Evolutionary conservation across 2,329 filamentous ascomycete species (phyloP).

Genomic region (Aspergillus quadrilineatus): DNA sequence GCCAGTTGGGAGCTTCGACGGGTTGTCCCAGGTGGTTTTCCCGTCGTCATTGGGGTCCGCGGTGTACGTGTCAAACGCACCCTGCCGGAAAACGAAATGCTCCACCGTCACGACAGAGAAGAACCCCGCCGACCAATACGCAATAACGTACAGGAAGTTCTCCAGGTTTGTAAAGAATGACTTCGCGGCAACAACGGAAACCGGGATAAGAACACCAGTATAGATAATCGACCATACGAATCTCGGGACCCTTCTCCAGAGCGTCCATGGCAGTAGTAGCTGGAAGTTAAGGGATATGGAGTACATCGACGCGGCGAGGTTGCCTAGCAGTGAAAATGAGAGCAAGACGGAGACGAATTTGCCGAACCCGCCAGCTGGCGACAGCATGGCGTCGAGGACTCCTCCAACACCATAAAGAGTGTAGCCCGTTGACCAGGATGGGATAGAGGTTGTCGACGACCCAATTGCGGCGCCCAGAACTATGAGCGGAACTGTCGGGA

Average conservation of each 20-base stretch:
- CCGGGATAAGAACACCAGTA: slow-evolving; percentile 7
- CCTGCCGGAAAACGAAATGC: slow-evolving; percentile 4
- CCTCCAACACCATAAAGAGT: slow-evolving; percentile 7
- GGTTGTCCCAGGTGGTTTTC: background rate
- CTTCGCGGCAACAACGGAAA: slow-evolving; percentile 1
- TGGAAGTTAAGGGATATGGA: slow-evolving; percentile 11
- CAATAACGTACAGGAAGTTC: slow-evolving; percentile 13
- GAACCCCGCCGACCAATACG: slow-evolving; percentile 12
- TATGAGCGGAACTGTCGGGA: slow-evolving; percentile 13
- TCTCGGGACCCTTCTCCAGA: slow-evolving; percentile 7
- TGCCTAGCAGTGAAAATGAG: slow-evolving; percentile 8
- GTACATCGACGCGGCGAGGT: slow-evolving; percentile 13
- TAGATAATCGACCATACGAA: slow-evolving; percentile 9
- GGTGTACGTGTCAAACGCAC: background rate
- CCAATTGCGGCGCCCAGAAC: slow-evolving; percentile 12
- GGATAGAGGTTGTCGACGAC: background rate
- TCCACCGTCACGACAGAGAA: slow-evolving; percentile 1
- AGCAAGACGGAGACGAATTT: slow-evolving; percentile 13
- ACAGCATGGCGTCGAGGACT: slow-evolving; percentile 11
- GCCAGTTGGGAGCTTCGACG: background rate
- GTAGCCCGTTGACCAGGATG: slow-evolving; percentile 6
- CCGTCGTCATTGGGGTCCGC: background rate
- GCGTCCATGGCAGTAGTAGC: slow-evolving; percentile 2
- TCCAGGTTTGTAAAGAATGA: slow-evolving; percentile 10
- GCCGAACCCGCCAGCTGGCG: slow-evolving; percentile 9